Base-by-base conservation (phyloP, 2,329 filamentous ascomycete genomes). In the Fusarium transvaalense region DNA sequence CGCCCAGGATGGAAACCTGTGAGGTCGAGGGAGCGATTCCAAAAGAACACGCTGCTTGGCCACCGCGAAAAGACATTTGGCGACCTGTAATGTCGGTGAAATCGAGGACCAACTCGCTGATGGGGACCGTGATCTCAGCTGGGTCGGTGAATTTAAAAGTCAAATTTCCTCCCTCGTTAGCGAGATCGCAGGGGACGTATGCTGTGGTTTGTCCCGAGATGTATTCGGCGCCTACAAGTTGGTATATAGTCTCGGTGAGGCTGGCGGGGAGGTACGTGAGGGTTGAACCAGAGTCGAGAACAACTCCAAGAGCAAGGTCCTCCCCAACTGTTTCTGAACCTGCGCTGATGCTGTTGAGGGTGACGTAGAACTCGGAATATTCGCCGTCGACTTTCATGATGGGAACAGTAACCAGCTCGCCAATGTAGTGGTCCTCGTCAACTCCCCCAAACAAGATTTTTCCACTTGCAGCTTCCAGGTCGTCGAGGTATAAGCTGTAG, bases 401-500 rank as follows among this genome's bases (percentile, higher is more conserved):
- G 4, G 92, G 92, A 3, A 95, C 77, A 0, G 90, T 92, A 61
- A 87, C 77, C 31, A 95, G 82, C 6, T 83, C 76, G 21, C 90
- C 91, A 4, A 79, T 75, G 76, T 87, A 94, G 68, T 90, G 88
- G 23, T 80, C 86, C 4, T 84, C 86, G 77, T 94, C 90, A 59
- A 94, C 85, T 31, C 92, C 92, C 31, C 92, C 92, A 71, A 94
- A 94, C 2, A 94, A 80, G 55, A 94, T 89, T 62, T 82, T 89
- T 55, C 92, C 92, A 0, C 83, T 87, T 71, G 79, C 86, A 25
- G 90, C 82, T 66, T 89, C 84, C 10, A 93, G 80, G 74, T 93
- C 91, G 78, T 94, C 91, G 19, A 94, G 82, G 88, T 90, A 94
- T 42, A 95, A 79, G 74, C 90, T 92, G 80, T 90, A 94, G 3